Conservation (phyloP, 2,329 filamentous ascomycete species). For the Colletotrichum gigasporum region DNA sequence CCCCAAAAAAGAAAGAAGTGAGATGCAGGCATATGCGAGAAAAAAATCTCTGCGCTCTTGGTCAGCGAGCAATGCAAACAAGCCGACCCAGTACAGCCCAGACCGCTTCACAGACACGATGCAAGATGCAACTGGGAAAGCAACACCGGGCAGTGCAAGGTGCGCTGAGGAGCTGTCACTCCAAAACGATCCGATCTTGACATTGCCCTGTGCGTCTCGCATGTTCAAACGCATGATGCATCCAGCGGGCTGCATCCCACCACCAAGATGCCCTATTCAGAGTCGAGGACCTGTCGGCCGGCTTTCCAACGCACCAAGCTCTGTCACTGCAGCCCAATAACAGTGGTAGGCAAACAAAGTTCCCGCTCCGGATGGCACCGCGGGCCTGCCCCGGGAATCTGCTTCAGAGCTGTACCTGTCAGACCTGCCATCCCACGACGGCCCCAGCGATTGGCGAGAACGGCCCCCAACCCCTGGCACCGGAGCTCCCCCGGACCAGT, state of each 20-base stretch:
- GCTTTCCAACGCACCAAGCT: neutral
- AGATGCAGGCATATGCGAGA: neutral
- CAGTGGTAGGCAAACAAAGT: conserved; percentile 4
- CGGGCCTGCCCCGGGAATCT: neutral
- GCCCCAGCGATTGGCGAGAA: conserved; percentile 18
- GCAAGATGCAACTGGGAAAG: conserved; percentile 1
- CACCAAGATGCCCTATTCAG: neutral
- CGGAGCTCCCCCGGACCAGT: conserved; percentile 3
- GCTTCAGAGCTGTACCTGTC: neutral
- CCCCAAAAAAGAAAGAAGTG: conserved; percentile 9
- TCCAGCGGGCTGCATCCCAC: neutral
- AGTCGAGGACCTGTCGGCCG: neutral
- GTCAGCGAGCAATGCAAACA: neutral
- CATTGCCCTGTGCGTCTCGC: conserved; percentile 2
- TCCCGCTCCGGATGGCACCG: neutral
- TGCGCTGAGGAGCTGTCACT: conserved; percentile 8
- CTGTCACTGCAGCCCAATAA: conserved; percentile 1
- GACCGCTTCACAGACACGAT: neutral
- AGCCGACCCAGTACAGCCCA: neutral
- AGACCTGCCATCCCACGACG: neutral
- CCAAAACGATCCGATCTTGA: neutral
- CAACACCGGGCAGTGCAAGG: neutral
- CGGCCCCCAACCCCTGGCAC: neutral
- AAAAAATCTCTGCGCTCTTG: neutral
- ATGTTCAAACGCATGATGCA: neutral